Percentiles rank a stretch among this genome's conserved stretches.
These are phyloP conservation scores for Spongispora temasekensis DNA, from an alignment of 1,284 basidiomycete genomes.

Conservation along the genomic window DNA sequence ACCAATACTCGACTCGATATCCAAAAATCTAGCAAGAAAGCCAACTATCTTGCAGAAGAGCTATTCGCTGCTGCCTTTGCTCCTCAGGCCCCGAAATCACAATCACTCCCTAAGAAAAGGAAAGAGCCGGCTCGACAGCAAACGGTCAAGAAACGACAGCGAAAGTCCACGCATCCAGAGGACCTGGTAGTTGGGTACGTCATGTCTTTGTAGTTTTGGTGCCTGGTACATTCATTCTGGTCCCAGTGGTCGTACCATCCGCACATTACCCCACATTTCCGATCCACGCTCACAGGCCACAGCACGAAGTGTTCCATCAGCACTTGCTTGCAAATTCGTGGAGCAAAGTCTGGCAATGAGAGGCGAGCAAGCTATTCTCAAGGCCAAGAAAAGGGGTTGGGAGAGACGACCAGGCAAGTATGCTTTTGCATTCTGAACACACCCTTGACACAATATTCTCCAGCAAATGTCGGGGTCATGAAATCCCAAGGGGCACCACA, in stretches of 20 bases:
- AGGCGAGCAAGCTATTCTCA: slow-evolving; percentile 27
- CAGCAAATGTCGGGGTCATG: slow-evolving; percentile 35
- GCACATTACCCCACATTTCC: slow-evolving; percentile 27
- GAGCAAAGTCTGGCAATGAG: slow-evolving; percentile 35
- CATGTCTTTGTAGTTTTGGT: not conserved
- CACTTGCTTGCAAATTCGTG: slow-evolving; percentile 30
- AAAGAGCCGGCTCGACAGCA: slow-evolving; percentile 12
- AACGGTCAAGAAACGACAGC: slow-evolving; percentile 25
- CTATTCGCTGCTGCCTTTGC: slow-evolving; percentile 50
- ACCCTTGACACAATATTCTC: slow-evolving; percentile 1
- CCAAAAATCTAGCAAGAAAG: slow-evolving; percentile 15
- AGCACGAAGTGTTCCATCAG: slow-evolving; percentile 32
- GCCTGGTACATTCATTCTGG: not conserved
- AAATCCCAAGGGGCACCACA: slow-evolving; percentile 30
- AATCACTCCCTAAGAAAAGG: slow-evolving; percentile 4
- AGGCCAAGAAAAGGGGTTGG: slow-evolving; percentile 41
- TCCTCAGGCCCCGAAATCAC: slow-evolving; percentile 24
- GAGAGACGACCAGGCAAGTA: slow-evolving; percentile 44
- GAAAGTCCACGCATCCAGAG: slow-evolving; percentile 23
- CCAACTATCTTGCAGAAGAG: slow-evolving; percentile 49
- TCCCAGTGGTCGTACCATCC: slow-evolving; percentile 33
- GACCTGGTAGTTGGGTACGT: slow-evolving; percentile 33
- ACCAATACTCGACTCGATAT: slow-evolving; percentile 5
- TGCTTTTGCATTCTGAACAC: not conserved
- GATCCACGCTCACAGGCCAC: slow-evolving; percentile 24